Percentiles rank a stretch among this genome's conserved stretches.
phyloP scores from a whole-genome alignment of 129 eudicot genomes.

The Rutidosis leptorrhynchoides region DNA sequence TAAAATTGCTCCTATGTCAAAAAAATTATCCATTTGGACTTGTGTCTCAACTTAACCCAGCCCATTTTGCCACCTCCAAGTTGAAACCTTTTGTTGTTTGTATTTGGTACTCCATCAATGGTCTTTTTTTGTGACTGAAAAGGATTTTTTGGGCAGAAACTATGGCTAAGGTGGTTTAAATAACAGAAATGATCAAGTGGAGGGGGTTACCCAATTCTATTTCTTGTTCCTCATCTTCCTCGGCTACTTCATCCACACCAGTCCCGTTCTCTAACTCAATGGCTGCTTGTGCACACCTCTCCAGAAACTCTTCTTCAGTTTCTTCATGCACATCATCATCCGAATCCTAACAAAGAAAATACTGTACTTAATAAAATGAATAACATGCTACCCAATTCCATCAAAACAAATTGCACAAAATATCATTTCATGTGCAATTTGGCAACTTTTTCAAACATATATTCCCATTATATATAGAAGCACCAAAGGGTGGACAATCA shows the following conservation, averaged over 20 bases:
- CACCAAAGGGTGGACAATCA: neutral
- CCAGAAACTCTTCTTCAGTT: slow-evolving; percentile 74
- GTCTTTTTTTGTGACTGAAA: neutral
- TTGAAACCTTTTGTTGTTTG: neutral
- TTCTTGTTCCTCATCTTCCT: slow-evolving; percentile 62
- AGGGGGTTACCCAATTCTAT: slow-evolving; percentile 57
- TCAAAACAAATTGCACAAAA: neutral
- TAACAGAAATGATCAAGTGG: slow-evolving; percentile 10
- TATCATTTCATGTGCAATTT: neutral
- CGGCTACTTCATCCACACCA: slow-evolving; percentile 55
- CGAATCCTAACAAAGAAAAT: slow-evolving; percentile 23
- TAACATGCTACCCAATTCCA: neutral
- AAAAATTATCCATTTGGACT: neutral
- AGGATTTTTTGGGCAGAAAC: neutral
- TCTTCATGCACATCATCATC: slow-evolving; percentile 67
- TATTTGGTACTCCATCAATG: neutral
- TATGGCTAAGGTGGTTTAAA: slow-evolving; percentile 8
- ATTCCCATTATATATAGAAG: neutral
- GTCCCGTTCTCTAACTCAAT: slow-evolving; percentile 60
- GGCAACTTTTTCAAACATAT: neutral
- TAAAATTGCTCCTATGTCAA: neutral
- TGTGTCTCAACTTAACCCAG: neutral
- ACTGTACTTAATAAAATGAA: neutral
- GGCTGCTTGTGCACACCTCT: slow-evolving; percentile 75
- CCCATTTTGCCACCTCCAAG: neutral